phyloP scores from a whole-genome alignment of 306 rosid species.

The Quercus engelmannii region DNA sequence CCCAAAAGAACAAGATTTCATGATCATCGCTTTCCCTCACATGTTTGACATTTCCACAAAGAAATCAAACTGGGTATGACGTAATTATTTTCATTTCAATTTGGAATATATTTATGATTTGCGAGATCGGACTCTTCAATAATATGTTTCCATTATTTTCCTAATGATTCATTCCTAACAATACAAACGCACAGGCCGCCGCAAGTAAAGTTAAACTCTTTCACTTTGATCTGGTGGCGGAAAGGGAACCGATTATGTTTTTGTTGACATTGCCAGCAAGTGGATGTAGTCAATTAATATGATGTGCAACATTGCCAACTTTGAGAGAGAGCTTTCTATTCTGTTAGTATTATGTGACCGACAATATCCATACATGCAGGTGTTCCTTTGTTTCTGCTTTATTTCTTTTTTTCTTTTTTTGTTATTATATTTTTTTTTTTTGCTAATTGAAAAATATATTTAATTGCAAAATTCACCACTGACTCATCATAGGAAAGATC shows the following conservation, averaged over 20 bases:
- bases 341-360: no score
- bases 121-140: no score
- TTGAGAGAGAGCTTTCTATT: not conserved
- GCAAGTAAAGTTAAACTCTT: not conserved
- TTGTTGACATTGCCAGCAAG: no score
- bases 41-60: not conserved
- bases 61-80: not conserved
- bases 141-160: not conserved
- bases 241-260: no score
- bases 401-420: no score
- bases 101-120: not conserved
- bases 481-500: no score
- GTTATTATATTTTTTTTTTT: no score
- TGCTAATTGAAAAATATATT: no score
- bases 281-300: no score
- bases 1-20: not conserved
- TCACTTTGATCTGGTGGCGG: not conserved
- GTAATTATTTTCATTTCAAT: not conserved
- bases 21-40: not conserved
- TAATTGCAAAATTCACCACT: no score
- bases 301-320: not conserved
- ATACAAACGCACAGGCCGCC: not conserved
- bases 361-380: no score
- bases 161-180: not conserved
- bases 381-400: no score